phyloP scores from a whole-genome alignment of 2,329 filamentous ascomycete genomes.

The Calcarisporium arbuscula region DNA sequence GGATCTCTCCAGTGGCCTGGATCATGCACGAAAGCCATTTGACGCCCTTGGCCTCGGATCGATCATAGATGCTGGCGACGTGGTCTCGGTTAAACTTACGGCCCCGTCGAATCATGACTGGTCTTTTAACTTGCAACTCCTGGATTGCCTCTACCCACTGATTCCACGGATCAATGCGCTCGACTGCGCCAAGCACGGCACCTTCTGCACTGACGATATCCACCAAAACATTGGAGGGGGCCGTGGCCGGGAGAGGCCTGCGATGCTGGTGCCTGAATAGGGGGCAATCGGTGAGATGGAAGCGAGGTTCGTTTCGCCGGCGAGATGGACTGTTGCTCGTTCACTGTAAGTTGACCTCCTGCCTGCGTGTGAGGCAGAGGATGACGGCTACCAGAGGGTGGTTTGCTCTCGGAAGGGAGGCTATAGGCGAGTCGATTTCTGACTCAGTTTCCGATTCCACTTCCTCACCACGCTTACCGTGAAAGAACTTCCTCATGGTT shows the following conservation, averaged over 20 bases:
- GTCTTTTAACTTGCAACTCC: slow-evolving; percentile 29
- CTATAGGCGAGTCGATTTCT: slow-evolving; percentile 11
- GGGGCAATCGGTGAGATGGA: too few species aligned
- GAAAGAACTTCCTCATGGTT: slow-evolving; percentile 28
- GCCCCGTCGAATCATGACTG: slow-evolving; percentile 34
- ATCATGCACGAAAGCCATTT: slow-evolving; percentile 45
- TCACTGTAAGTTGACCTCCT: too few species aligned
- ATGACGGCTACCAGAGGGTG: too few species aligned
- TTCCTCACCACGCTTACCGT: slow-evolving; percentile 21
- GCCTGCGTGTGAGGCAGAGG: too few species aligned
- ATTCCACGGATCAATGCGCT: slow-evolving; percentile 31
- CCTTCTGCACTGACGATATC: slow-evolving; percentile 31
- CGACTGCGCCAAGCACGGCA: slow-evolving; percentile 30
- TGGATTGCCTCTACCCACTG: slow-evolving; percentile 33
- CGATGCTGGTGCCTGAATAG: too few species aligned
- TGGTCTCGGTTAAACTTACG: slow-evolving; percentile 33
- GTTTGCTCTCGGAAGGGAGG: too few species aligned
- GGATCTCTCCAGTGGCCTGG: slow-evolving; percentile 40
- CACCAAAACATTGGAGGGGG: slow-evolving; percentile 17
- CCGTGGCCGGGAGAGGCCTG: too few species aligned
- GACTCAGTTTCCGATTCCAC: slow-evolving; percentile 10
- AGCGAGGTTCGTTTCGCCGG: too few species aligned
- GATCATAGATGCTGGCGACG: slow-evolving; percentile 34
- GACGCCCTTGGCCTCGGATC: slow-evolving; percentile 33
- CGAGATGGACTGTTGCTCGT: too few species aligned